Conservation (phyloP, 306 rosid species). For the Abrus precatorius region DNA sequence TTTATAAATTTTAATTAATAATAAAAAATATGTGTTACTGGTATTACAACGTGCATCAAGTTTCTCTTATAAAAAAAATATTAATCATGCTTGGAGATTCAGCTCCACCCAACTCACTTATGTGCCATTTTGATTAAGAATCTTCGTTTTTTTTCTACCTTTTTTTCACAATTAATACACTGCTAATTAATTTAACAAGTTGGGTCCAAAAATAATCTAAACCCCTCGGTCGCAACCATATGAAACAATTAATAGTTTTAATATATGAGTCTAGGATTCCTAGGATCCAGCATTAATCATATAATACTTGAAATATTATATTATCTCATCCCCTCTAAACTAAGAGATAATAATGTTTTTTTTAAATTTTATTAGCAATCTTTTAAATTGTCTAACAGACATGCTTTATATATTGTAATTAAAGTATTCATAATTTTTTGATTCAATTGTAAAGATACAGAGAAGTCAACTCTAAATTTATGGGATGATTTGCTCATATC, state of each 20-base stretch:
- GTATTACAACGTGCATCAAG: neutral
- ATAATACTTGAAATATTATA: neutral
- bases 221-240: neutral
- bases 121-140: neutral
- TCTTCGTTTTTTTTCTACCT: neutral
- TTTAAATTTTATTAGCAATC: neutral
- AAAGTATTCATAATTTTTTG: too few relatives aligned
- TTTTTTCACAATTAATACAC: neutral
- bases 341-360: neutral
- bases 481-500: too few relatives aligned
- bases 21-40: too few relatives aligned
- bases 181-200: neutral
- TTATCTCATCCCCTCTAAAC: neutral
- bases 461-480: neutral
- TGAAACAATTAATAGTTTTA: neutral
- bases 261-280: neutral
- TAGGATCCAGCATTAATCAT: neutral
- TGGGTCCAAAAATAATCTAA: constrained; percentile 1
- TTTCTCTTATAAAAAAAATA: neutral
- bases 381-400: neutral
- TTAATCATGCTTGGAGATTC: neutral
- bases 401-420: neutral
- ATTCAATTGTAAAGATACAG: neutral
- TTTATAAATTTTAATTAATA: too few relatives aligned
- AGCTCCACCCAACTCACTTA: neutral